phyloP scores from a whole-genome alignment of 2,329 filamentous ascomycete genomes.

The Beauveria varroae region DNA sequence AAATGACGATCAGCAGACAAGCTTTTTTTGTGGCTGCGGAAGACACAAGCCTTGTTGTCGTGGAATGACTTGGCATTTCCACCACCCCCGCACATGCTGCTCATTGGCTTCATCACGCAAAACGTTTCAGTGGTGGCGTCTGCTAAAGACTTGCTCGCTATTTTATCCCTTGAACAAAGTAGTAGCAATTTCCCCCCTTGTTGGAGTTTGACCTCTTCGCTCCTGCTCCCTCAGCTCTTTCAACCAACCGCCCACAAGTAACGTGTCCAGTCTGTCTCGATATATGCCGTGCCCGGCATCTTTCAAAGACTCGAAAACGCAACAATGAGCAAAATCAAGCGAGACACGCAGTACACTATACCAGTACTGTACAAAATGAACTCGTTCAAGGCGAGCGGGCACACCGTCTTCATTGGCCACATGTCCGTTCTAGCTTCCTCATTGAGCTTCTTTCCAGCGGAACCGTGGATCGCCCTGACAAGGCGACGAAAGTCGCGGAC shows the following conservation, averaged over 20 bases:
- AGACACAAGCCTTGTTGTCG: neutral
- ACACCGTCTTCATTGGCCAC: neutral
- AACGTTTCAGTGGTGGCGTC: neutral
- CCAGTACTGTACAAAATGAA: neutral
- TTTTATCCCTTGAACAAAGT: neutral
- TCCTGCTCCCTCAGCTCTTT: neutral
- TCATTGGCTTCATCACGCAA: neutral
- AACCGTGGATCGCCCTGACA: neutral
- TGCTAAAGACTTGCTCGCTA: neutral
- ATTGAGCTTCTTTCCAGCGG: neutral
- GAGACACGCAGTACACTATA: neutral
- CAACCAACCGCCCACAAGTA: neutral
- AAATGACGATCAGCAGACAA: neutral
- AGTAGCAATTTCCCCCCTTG: too few relatives aligned
- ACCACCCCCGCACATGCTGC: neutral
- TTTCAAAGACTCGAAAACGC: neutral
- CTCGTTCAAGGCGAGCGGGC: neutral
- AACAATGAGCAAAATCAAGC: neutral
- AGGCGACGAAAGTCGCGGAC: neutral
- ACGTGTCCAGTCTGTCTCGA: neutral
- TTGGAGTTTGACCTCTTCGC: too few relatives aligned
- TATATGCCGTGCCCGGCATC: neutral
- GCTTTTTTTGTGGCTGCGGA: conserved; percentile 7
- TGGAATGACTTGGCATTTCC: neutral
- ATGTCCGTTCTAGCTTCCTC: neutral